These are phyloP conservation scores for Orychophragmus violaceus DNA, from an alignment of 345 rosid genomes.

Conservation along the genomic window DNA sequence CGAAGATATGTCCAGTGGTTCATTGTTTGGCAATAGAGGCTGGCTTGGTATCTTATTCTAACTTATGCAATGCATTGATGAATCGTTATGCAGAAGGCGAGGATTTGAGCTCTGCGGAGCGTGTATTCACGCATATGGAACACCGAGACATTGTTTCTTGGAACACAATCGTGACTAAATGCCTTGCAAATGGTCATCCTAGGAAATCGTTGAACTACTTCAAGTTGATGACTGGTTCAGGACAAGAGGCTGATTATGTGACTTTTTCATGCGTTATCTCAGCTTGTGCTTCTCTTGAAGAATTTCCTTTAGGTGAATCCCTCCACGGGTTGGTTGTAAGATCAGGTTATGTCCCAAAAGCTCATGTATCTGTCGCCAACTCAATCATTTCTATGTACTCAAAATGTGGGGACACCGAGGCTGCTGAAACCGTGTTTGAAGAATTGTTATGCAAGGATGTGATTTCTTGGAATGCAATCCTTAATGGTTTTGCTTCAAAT, in stretches of 20 bases:
- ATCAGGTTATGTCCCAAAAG: constrained; percentile 30
- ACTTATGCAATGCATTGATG: constrained; percentile 46
- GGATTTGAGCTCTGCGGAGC: constrained; percentile 41
- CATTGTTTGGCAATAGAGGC: constrained; percentile 43
- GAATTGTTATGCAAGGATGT: constrained; percentile 34
- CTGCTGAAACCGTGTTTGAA: constrained; percentile 37
- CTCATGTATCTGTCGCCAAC: constrained; percentile 40
- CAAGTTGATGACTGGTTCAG: constrained; percentile 34
- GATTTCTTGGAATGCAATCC: constrained; percentile 51
- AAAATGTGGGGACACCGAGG: constrained; percentile 33
- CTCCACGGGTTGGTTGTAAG: constrained; percentile 40
- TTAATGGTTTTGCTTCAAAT: constrained; percentile 44
- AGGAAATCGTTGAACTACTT: constrained; percentile 39
- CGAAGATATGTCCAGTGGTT: constrained; percentile 28
- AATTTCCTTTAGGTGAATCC: constrained; percentile 34
- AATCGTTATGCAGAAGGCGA: constrained; percentile 56
- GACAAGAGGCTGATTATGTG: constrained; percentile 37
- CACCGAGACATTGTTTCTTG: constrained; percentile 49
- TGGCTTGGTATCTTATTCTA: constrained; percentile 39
- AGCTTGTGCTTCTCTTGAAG: constrained; percentile 40
- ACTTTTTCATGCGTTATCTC: constrained; percentile 49
- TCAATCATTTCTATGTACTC: constrained; percentile 54
- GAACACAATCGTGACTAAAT: constrained; percentile 53
- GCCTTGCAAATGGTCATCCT: constrained; percentile 38
- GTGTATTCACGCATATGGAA: constrained; percentile 33